phyloP scores from a whole-genome alignment of 2,329 filamentous ascomycete genomes.

The Pseudogymnoascus sp. region DNA sequence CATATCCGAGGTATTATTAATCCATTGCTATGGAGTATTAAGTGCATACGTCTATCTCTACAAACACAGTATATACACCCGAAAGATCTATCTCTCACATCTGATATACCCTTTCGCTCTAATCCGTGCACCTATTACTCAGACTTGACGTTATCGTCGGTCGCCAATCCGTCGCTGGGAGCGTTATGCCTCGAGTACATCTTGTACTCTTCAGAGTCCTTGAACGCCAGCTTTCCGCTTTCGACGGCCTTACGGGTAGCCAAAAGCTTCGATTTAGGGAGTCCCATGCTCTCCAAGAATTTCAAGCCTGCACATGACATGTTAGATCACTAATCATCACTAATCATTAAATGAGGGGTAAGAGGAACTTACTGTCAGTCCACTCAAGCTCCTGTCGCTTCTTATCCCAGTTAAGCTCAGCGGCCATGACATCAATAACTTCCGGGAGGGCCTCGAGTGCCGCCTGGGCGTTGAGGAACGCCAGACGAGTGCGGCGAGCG shows the following conservation, averaged over 20 bases:
- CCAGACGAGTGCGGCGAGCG: slow-evolving; percentile 69
- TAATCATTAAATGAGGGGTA: slow-evolving; percentile 5
- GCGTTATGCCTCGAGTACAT: slow-evolving; percentile 55
- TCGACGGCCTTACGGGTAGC: slow-evolving; percentile 54
- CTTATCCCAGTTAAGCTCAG: slow-evolving; percentile 69
- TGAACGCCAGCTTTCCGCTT: slow-evolving; percentile 50
- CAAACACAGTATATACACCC: slow-evolving; percentile 1
- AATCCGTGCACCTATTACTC: background rate
- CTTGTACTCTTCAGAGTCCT: slow-evolving; percentile 49
- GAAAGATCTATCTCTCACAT: background rate
- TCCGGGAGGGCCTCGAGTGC: slow-evolving; percentile 72
- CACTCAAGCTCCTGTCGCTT: slow-evolving; percentile 69
- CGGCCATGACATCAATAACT: slow-evolving; percentile 77
- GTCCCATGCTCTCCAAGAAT: slow-evolving; percentile 57
- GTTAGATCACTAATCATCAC: slow-evolving; percentile 11
- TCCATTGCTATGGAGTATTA: slow-evolving; percentile 5
- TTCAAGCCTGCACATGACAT: slow-evolving; percentile 38
- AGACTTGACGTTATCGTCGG: background rate
- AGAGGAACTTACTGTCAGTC: slow-evolving; percentile 44
- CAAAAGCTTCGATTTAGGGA: slow-evolving; percentile 51
- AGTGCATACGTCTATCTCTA: slow-evolving; percentile 1
- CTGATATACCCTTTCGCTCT: background rate
- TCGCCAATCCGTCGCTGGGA: slow-evolving; percentile 28
- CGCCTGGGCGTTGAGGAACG: slow-evolving; percentile 83
- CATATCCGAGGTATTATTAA: slow-evolving; percentile 4